Conservation (phyloP, 2,329 filamentous ascomycete species). For the Lachnellula subtilissima region DNA sequence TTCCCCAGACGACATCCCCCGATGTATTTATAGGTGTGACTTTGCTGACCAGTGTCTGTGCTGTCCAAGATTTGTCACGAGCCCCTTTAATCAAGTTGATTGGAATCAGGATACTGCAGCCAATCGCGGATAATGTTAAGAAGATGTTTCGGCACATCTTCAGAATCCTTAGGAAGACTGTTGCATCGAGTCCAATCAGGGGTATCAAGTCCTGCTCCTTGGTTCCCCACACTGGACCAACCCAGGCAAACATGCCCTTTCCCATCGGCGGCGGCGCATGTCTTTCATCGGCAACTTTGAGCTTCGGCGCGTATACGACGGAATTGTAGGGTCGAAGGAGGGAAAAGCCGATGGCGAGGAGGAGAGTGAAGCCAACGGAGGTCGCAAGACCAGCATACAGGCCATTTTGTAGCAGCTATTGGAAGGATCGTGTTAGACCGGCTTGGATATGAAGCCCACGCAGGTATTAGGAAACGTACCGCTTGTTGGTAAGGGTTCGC, state of each 20-base stretch:
- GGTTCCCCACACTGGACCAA: slow-evolving; percentile 70
- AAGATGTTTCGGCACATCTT: slow-evolving; percentile 94
- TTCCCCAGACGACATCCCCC: slow-evolving; percentile 51
- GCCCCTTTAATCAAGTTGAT: slow-evolving; percentile 60
- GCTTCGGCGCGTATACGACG: slow-evolving; percentile 87
- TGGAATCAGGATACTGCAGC: slow-evolving; percentile 74
- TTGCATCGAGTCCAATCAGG: slow-evolving; percentile 86
- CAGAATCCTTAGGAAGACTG: slow-evolving; percentile 81
- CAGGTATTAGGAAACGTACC: slow-evolving; percentile 11
- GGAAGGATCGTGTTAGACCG: slow-evolving; percentile 5
- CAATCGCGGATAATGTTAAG: slow-evolving; percentile 63
- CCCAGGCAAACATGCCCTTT: slow-evolving; percentile 84
- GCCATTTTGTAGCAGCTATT: slow-evolving; percentile 44
- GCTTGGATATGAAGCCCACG: not conserved
- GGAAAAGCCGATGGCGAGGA: slow-evolving; percentile 78
- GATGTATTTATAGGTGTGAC: slow-evolving; percentile 56
- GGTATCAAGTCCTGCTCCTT: slow-evolving; percentile 72
- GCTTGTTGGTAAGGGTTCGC: slow-evolving; percentile 26
- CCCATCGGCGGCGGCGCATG: slow-evolving; percentile 83
- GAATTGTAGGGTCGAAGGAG: slow-evolving; percentile 86
- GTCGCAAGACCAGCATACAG: slow-evolving; percentile 76
- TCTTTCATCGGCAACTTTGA: slow-evolving; percentile 87
- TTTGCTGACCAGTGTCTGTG: slow-evolving; percentile 37
- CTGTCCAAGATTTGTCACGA: slow-evolving; percentile 34
- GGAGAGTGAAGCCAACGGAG: slow-evolving; percentile 68